phyloP scores from a whole-genome alignment of 768 basidiomycete genomes.

The Macrolepiota albuminosa region DNA sequence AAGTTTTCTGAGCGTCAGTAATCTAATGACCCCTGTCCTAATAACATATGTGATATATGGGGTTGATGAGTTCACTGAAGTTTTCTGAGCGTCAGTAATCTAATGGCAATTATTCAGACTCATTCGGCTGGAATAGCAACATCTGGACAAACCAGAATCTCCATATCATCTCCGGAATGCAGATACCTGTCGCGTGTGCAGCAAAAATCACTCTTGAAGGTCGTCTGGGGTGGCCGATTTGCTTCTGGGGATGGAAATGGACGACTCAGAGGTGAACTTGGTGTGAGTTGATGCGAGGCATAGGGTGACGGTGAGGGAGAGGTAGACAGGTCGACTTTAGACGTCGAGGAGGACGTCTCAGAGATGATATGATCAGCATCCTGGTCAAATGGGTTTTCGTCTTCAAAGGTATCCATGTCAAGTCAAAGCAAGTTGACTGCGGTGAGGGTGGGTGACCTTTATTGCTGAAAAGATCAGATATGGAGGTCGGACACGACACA shows the following conservation, averaged over 20 bases:
- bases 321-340: conserved; percentile 51
- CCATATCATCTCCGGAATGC: conserved; percentile 78
- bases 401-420: conserved; percentile 50
- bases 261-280: conserved; percentile 38
- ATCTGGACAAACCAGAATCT: conserved; percentile 59
- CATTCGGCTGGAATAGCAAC: background rate
- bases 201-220: conserved; percentile 75
- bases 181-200: conserved; percentile 71
- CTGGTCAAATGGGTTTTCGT: conserved; percentile 66
- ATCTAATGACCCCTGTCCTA: conserved; percentile 85
- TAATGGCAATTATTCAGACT: conserved; percentile 23
- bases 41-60: conserved; percentile 96
- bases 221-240: conserved; percentile 44
- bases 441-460: conserved; percentile 3
- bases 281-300: conserved; percentile 41
- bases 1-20: conserved; percentile 92
- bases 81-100: conserved; percentile 97
- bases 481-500: background rate
- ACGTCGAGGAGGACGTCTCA: conserved; percentile 46
- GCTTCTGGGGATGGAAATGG: conserved; percentile 57
- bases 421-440: conserved; percentile 3
- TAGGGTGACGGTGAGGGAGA: conserved; percentile 51
- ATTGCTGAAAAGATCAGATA: background rate
- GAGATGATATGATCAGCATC: conserved; percentile 38
- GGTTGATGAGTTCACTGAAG: conserved; percentile 78